These are phyloP conservation scores for Dimargaris xerosporica DNA, from an alignment of 192 early-diverging fungal species.

Conservation along the genomic window DNA sequence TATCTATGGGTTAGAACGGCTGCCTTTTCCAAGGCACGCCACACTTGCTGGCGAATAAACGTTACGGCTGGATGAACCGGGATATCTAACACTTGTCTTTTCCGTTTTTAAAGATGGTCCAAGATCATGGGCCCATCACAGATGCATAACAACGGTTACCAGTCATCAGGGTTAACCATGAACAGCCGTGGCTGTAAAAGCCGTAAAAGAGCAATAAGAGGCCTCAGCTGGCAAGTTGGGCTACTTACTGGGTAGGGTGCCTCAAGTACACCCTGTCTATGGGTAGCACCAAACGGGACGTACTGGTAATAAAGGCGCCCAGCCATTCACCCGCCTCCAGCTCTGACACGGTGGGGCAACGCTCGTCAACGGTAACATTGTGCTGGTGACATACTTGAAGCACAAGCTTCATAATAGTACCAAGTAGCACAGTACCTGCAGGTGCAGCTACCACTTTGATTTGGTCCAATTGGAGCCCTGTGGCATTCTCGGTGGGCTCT, in stretches of 20 bases:
- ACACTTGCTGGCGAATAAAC: too few relatives aligned
- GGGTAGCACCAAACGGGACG: conserved; percentile 11
- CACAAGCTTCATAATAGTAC: conserved; percentile 49
- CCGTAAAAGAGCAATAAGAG: too few relatives aligned
- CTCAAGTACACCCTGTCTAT: background rate
- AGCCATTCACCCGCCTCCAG: conserved; percentile 29
- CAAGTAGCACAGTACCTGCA: conserved; percentile 35
- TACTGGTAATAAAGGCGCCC: conserved; percentile 54
- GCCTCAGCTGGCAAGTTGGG: too few relatives aligned
- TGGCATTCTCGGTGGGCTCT: conserved; percentile 18
- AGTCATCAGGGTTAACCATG: too few relatives aligned
- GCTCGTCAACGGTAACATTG: conserved; percentile 32
- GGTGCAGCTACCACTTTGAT: conserved; percentile 23
- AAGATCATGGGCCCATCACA: too few relatives aligned
- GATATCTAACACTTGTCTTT: too few relatives aligned
- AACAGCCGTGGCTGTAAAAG: too few relatives aligned
- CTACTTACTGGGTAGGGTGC: background rate
- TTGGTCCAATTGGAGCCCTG: conserved; percentile 9
- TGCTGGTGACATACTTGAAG: conserved; percentile 32
- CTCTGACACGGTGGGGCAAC: conserved; percentile 35
- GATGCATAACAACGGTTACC: too few relatives aligned
- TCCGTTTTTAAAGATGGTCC: too few relatives aligned
- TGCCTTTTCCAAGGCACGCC: too few relatives aligned
- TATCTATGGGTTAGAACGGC: too few relatives aligned
- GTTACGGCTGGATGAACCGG: too few relatives aligned